Evolutionary conservation across 176 grass and related monocot genomes (phyloP).

Genomic region (Eragrostis nindensis): DNA sequence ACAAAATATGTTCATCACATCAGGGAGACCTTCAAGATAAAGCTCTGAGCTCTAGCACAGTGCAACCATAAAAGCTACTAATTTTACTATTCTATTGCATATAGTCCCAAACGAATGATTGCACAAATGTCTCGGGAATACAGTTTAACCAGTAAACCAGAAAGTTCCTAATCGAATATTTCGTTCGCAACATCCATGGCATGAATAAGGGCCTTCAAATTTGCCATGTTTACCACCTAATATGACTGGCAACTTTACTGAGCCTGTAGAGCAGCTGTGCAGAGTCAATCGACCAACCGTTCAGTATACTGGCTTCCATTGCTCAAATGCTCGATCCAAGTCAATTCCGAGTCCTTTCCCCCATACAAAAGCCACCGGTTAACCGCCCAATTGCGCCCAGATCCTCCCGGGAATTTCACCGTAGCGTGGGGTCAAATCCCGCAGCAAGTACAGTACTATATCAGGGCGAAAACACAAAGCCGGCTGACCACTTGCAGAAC

Average conservation of each 20-base stretch:
- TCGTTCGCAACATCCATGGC: background rate
- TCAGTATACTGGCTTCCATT: background rate
- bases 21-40: background rate
- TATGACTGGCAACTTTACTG: background rate
- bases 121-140: background rate
- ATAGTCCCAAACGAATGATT: background rate
- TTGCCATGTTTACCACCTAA: conserved; percentile 14
- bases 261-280: background rate
- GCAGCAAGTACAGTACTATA: background rate
- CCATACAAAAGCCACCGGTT: background rate
- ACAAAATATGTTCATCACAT: background rate
- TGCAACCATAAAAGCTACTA: conserved; percentile 12
- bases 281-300: background rate
- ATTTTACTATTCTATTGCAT: background rate
- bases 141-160: background rate
- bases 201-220: background rate
- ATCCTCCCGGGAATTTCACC: background rate
- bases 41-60: background rate
- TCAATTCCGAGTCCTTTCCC: background rate
- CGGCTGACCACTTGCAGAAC: background rate
- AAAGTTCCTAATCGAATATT: background rate
- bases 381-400: background rate
- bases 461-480: background rate
- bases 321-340: background rate
- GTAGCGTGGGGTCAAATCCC: background rate